Base-by-base conservation (phyloP, 805 yeast genomes). In the Metschnikowia corniflorae region DNA sequence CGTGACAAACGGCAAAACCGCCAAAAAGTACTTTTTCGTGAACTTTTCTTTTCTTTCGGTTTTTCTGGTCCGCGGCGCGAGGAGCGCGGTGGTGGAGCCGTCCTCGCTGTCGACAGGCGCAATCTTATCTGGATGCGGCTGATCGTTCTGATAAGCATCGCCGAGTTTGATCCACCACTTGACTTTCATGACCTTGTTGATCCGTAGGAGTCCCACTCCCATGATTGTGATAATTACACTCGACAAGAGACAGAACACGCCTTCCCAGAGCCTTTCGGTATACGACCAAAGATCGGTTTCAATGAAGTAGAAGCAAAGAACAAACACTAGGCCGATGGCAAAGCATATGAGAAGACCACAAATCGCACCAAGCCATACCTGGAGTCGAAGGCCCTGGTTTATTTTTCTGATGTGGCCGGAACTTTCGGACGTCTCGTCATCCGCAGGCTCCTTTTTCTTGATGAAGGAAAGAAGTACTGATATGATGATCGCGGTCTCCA, bases 231-330 rank as follows among this genome's bases (percentile, higher is more conserved):
- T 88, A 40, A 88, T 77, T 2, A 82, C 51, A 14, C 93, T 77
- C 3, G 95, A 87, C 20, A 87, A 57, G 10, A 89, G 69, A 49
- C 91, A 82, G 54, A 88, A 78, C 1, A 80, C 61, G 6, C 95
- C 95, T 56, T 88, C 97, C 85, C 95, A 88, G 35, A 86, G 70
- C 51, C 93, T 78, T 57, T 88, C 97, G 26, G 96, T 82, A 42
- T 78, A 65, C 7, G 89, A 76, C 96, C 96, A 88, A 36, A 86
- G 63, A 61, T 88, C 94, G 17, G 80, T 77, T 12, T 96, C 96
- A 20, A 89, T 63, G 29, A 79, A 55, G 52, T 87, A 86, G 58
- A 88, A 88, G 4, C 80, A 67, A 8, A 71, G 61, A 21, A 88
- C 77, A 54, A 88, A 83, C 0, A 76, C 57, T 4, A 80, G 76